These are phyloP conservation scores for Pontederia paniculata DNA, from an alignment of 176 grass and related monocot species.

Conservation along the genomic window DNA sequence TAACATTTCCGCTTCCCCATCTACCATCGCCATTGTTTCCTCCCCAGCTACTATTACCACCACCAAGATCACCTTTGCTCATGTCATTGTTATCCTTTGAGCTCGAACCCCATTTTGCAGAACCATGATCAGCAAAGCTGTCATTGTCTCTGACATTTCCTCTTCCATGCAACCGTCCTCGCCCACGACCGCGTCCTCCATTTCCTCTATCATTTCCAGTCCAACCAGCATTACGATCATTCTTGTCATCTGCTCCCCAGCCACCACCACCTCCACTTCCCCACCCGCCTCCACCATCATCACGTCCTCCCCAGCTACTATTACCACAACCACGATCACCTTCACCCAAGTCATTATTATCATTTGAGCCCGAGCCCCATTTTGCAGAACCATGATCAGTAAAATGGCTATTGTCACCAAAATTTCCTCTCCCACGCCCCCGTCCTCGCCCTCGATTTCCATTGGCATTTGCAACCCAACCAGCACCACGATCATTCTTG, in stretches of 20 bases:
- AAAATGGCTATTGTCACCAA: constrained; percentile 6
- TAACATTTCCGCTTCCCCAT: too few species aligned
- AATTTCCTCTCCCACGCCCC: constrained; percentile 32
- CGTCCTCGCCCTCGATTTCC: constrained; percentile 25
- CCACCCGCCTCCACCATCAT: background rate
- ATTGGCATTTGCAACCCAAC: background rate
- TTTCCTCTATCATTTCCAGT: background rate
- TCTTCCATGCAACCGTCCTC: constrained; percentile 25
- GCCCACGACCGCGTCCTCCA: constrained; percentile 26
- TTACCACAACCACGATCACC: background rate
- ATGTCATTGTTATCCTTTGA: constrained; percentile 26
- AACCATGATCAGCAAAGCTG: constrained; percentile 15
- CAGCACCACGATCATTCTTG: background rate
- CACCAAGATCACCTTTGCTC: constrained; percentile 13
- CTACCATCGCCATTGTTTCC: constrained; percentile 18
- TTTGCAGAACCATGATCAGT: too few species aligned
- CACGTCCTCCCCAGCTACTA: background rate
- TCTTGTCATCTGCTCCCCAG: too few species aligned
- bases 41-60: constrained; percentile 25
- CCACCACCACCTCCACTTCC: background rate
- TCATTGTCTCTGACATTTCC: constrained; percentile 29
- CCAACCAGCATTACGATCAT: background rate
- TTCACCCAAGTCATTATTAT: background rate
- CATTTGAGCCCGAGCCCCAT: constrained; percentile 6
- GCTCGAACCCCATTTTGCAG: constrained; percentile 25